A percentile compares a stretch with the other conserved stretches of the same genome.
phyloP scores from a whole-genome alignment of 2,329 filamentous ascomycete genomes.

The Ceratocystiopsis minuta region DNA sequence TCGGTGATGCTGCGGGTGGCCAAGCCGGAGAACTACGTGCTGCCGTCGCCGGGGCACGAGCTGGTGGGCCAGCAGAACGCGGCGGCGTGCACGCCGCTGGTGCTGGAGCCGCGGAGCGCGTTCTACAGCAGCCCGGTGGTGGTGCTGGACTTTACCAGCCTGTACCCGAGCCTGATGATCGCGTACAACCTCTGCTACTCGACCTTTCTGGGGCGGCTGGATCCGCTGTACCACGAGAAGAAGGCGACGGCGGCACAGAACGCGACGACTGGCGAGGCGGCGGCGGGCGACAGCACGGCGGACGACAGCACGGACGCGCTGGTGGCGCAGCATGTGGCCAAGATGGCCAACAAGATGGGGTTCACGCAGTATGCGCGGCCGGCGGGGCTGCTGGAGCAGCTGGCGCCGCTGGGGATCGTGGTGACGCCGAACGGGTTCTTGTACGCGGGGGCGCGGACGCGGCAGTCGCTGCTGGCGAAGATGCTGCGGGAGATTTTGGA shows the following conservation, averaged over 20 bases:
- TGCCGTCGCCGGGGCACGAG: conserved; percentile 76
- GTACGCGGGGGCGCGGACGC: conserved; percentile 70
- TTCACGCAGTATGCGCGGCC: conserved; percentile 75
- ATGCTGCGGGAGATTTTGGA: conserved; percentile 95
- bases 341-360: conserved; percentile 63
- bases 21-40: conserved; percentile 84
- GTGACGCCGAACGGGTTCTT: conserved; percentile 94
- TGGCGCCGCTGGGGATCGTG: conserved; percentile 71
- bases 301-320: neutral
- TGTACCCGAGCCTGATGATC: conserved; percentile 97
- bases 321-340: neutral
- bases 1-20: conserved; percentile 97
- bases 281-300: neutral
- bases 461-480: conserved; percentile 81
- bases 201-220: conserved; percentile 73
- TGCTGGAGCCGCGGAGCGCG: conserved; percentile 92
- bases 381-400: conserved; percentile 51
- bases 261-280: too few relatives aligned
- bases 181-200: conserved; percentile 99
- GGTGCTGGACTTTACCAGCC: conserved; percentile 86
- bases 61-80: conserved; percentile 92
- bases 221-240: conserved; percentile 6
- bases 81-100: conserved; percentile 78
- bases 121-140: conserved; percentile 84
- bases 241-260: neutral